A percentile compares a stretch with the other conserved stretches of the same genome.
Evolutionary conservation across 192 early-diverging fungal genomes (phyloP).

Genomic region (Mortierella alpina): DNA sequence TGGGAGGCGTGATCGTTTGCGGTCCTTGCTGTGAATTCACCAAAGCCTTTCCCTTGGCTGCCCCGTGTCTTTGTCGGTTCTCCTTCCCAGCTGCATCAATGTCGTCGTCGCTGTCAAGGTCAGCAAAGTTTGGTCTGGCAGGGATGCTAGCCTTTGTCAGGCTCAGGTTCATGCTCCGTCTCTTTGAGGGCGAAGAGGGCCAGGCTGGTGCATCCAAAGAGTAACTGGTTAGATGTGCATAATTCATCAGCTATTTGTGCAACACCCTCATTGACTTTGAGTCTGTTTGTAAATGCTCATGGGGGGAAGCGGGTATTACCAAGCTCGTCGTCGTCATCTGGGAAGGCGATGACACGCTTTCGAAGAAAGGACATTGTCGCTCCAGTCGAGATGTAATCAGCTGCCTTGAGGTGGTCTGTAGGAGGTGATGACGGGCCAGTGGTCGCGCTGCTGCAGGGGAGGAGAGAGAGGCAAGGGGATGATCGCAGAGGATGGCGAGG

Average conservation of each 20-base stretch:
- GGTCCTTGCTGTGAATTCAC: not conserved
- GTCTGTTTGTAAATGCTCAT: no score
- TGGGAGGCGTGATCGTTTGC: conserved; percentile 9
- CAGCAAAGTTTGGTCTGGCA: not conserved
- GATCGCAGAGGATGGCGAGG: no score
- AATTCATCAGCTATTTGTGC: not conserved
- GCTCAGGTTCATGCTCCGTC: not conserved
- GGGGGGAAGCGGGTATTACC: not conserved
- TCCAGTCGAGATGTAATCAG: not conserved
- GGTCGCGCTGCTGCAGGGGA: no score
- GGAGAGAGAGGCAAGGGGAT: no score
- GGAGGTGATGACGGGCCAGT: not conserved
- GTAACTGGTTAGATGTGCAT: not conserved
- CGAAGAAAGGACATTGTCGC: conserved; percentile 10
- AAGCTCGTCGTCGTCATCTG: conserved; percentile 12
- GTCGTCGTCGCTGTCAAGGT: not conserved
- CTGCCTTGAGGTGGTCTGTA: not conserved
- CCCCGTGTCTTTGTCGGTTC: not conserved
- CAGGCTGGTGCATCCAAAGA: not conserved
- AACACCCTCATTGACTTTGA: no score
- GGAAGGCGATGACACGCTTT: conserved; percentile 11
- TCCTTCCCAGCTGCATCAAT: not conserved
- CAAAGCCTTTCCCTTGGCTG: not conserved
- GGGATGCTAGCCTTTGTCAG: conserved; percentile 1
- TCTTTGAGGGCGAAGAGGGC: conserved; percentile 12